phyloP scores from a whole-genome alignment of 352 stramenopile species.

The Pseudoperonospora humuli region DNA sequence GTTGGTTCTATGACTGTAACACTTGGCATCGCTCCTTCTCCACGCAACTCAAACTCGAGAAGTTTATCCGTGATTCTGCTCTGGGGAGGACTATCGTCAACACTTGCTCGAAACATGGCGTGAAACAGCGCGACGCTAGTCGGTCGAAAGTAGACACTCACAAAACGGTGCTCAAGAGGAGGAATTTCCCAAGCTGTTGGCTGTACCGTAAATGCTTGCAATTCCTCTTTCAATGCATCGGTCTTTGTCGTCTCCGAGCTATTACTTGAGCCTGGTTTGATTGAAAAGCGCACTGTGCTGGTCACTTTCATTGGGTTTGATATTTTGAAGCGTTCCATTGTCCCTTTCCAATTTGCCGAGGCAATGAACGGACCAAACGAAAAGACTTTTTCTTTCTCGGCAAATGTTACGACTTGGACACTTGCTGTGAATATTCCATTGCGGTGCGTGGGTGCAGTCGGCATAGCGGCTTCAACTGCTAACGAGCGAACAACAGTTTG shows the following conservation, averaged over 20 bases:
- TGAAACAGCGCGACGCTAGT: conserved; percentile 80
- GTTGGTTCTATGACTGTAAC: conserved; percentile 84
- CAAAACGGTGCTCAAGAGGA: conserved; percentile 90
- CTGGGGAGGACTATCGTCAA: no score
- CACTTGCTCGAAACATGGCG: conserved; percentile 62
- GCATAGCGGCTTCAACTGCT: conserved; percentile 24
- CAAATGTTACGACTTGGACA: conserved; percentile 68
- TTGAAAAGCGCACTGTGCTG: conserved; percentile 81
- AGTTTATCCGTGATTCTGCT: conserved; percentile 31
- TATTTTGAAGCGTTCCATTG: conserved; percentile 91
- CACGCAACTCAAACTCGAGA: conserved; percentile 87
- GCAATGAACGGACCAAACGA: conserved; percentile 83
- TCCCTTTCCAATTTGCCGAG: conserved; percentile 55
- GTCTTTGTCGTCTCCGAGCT: conserved; percentile 11
- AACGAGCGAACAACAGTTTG: conserved; percentile 87
- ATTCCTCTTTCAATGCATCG: conserved; percentile 2
- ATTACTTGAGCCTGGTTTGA: conserved; percentile 25
- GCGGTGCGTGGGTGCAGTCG: conserved; percentile 8
- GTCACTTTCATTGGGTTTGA: conserved; percentile 93
- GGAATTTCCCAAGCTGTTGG: conserved; percentile 89
- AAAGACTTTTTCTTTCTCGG: conserved; percentile 82
- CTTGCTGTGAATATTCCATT: conserved; percentile 16
- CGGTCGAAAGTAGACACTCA: conserved; percentile 92
- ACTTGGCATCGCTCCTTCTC: conserved; percentile 89
- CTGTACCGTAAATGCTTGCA: conserved; percentile 82